phyloP scores from a whole-genome alignment of 768 basidiomycete species.

The Astraeus odoratus region DNA sequence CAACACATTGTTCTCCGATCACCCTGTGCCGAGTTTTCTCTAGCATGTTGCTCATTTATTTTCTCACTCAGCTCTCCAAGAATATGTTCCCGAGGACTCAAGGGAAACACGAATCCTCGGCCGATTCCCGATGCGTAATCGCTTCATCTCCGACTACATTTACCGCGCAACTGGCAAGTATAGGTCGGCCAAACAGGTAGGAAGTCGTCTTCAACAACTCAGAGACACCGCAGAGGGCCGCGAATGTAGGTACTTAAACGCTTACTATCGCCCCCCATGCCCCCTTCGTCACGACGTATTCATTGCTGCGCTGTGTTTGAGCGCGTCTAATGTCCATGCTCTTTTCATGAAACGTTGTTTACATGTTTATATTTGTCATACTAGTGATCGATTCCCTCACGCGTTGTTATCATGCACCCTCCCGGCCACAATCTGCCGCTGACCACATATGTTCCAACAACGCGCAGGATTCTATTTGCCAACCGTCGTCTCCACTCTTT shows the following conservation, averaged over 20 bases:
- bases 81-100: constrained; percentile 68
- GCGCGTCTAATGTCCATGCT: constrained; percentile 7
- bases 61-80: constrained; percentile 46
- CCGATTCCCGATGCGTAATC: constrained; percentile 72
- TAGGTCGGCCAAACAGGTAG: constrained; percentile 73
- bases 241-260: constrained; percentile 42
- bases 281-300: background rate
- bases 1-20: constrained; percentile 4
- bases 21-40: constrained; percentile 10
- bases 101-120: constrained; percentile 67
- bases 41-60: constrained; percentile 12
- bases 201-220: constrained; percentile 73
- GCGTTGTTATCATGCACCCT: constrained; percentile 23
- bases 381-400: constrained; percentile 29
- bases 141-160: constrained; percentile 77
- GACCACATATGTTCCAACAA: constrained; percentile 8
- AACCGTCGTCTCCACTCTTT: constrained; percentile 6
- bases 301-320: constrained; percentile 19
- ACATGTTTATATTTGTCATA: constrained; percentile 26
- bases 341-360: constrained; percentile 21
- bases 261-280: background rate
- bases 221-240: constrained; percentile 69
- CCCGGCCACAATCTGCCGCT: constrained; percentile 17
- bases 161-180: constrained; percentile 59
- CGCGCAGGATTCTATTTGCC: constrained; percentile 10